These are phyloP conservation scores for Cardamine occulta DNA, from an alignment of 345 rosid species.

Conservation along the genomic window DNA sequence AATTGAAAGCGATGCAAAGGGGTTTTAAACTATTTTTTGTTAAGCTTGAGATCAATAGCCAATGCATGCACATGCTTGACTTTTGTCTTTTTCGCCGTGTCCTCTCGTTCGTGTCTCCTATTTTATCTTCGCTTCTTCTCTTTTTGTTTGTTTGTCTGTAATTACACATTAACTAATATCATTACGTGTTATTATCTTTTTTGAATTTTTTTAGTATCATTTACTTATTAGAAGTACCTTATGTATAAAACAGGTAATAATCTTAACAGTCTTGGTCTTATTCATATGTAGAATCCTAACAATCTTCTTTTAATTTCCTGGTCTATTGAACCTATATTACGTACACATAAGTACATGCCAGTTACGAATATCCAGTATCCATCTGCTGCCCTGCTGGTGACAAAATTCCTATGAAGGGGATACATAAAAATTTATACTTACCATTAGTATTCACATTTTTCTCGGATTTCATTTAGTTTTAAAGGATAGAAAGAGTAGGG, in stretches of 20 bases:
- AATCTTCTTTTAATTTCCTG: neutral
- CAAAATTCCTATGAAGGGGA: neutral
- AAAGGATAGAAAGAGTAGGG: no score
- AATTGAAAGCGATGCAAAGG: slow-evolving; percentile 23
- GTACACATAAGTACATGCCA: neutral
- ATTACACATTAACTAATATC: neutral
- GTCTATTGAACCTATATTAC: neutral
- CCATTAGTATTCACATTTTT: neutral
- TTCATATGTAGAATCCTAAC: no score
- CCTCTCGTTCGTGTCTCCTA: slow-evolving; percentile 22
- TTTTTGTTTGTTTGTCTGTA: slow-evolving; percentile 12
- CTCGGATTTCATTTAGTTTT: neutral
- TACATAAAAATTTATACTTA: neutral
- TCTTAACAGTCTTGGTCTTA: neutral
- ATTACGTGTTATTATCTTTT: no score
- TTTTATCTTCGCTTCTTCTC: slow-evolving; percentile 32
- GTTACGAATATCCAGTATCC: neutral
- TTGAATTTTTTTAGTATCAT: no score
- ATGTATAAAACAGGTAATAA: neutral
- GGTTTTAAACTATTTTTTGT: neutral
- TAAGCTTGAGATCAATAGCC: slow-evolving; percentile 4
- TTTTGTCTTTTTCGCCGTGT: slow-evolving; percentile 21
- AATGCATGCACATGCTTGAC: slow-evolving; percentile 36
- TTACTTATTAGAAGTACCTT: neutral
- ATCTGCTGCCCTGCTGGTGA: neutral